Conservation (phyloP, 805 yeast genomes). For the Suhomyces kilbournensis region DNA sequence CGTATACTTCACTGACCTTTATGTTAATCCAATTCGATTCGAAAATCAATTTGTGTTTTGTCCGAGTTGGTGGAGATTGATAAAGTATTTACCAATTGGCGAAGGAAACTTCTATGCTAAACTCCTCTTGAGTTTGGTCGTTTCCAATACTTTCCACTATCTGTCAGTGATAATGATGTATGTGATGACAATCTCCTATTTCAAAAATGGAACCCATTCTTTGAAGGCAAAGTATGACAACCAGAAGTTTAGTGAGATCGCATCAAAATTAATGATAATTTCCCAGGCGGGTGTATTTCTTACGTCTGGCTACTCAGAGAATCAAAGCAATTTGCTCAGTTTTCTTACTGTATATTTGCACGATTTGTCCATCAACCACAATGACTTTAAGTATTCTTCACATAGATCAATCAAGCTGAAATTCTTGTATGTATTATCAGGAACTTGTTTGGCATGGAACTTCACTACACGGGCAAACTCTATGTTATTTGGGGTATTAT, state of each 20-base stretch:
- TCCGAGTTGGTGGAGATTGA: slow-evolving; percentile 65
- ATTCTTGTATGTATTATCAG: slow-evolving; percentile 44
- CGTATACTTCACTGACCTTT: slow-evolving; percentile 66
- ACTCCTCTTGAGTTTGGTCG: slow-evolving; percentile 44
- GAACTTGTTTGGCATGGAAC: slow-evolving; percentile 52
- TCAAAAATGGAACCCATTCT: slow-evolving; percentile 2
- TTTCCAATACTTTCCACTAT: slow-evolving; percentile 55
- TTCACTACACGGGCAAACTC: slow-evolving; percentile 75
- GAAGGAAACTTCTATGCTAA: slow-evolving; percentile 40
- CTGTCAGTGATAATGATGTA: slow-evolving; percentile 48
- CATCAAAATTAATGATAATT: slow-evolving; percentile 50
- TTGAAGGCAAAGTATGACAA: neutral
- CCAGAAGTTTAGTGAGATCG: slow-evolving; percentile 14
- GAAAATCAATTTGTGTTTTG: slow-evolving; percentile 94
- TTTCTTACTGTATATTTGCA: slow-evolving; percentile 56
- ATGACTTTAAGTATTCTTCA: slow-evolving; percentile 12
- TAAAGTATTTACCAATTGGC: slow-evolving; percentile 24
- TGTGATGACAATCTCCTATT: slow-evolving; percentile 39
- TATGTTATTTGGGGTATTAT: slow-evolving; percentile 66
- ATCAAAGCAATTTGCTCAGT: slow-evolving; percentile 59
- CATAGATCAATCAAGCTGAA: slow-evolving; percentile 20
- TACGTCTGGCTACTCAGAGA: slow-evolving; percentile 73
- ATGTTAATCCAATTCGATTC: slow-evolving; percentile 48
- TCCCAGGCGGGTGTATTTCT: slow-evolving; percentile 82
- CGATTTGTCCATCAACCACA: slow-evolving; percentile 28